These are phyloP conservation scores for Gossypium arboreum DNA, from an alignment of 345 rosid genomes.

Conservation along the genomic window DNA sequence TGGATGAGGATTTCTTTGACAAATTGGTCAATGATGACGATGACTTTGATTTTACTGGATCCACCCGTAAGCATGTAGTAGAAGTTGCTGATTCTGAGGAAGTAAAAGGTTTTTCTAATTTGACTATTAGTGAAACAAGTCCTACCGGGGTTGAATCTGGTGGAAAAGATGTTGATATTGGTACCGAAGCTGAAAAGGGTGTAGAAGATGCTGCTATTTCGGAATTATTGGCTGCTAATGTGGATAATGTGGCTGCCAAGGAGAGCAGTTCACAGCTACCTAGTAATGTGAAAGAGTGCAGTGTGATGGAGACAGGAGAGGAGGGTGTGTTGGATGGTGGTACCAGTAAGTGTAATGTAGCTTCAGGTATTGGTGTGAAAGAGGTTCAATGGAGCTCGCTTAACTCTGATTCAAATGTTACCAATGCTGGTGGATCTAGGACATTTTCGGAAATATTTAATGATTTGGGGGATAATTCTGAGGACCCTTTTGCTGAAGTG, in stretches of 20 bases:
- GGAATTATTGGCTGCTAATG: conserved; percentile 18
- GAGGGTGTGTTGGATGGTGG: conserved; percentile 29
- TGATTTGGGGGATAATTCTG: conserved; percentile 39
- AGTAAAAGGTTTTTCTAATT: conserved; percentile 51
- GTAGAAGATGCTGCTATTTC: background rate
- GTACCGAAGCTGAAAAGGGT: conserved; percentile 15
- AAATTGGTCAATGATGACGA: conserved; percentile 77
- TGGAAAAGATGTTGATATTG: conserved; percentile 31
- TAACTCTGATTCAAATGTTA: conserved; percentile 45
- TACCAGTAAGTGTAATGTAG: conserved; percentile 28
- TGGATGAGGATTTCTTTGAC: conserved; percentile 96
- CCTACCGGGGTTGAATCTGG: conserved; percentile 23
- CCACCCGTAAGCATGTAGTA: conserved; percentile 22
- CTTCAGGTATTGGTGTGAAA: conserved; percentile 48
- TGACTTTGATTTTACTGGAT: conserved; percentile 23
- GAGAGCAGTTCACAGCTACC: background rate
- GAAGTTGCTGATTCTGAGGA: conserved; percentile 50
- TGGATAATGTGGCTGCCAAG: conserved; percentile 13
- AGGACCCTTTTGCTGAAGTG: conserved; percentile 18
- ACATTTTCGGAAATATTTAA: conserved; percentile 73
- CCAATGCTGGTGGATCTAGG: conserved; percentile 50
- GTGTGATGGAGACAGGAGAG: conserved; percentile 23
- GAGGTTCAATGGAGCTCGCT: conserved; percentile 88
- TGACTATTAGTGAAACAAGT: conserved; percentile 30
- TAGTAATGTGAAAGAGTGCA: background rate